These are phyloP conservation scores for Candida railenensis DNA, from an alignment of 805 yeast species.

Conservation along the genomic window DNA sequence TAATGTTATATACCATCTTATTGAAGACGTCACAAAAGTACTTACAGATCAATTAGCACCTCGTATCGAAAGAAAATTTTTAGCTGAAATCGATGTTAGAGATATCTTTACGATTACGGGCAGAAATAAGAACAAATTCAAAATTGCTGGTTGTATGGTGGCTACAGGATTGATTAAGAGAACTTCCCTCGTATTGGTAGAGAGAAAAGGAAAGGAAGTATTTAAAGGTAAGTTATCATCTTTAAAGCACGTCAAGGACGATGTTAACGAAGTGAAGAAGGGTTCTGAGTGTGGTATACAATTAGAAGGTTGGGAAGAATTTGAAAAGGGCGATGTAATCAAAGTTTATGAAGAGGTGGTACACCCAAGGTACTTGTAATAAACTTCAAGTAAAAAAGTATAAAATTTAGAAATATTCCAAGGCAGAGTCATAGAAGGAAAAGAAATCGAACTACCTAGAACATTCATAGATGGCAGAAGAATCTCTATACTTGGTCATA, in stretches of 20 bases:
- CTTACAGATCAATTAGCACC: constrained; percentile 64
- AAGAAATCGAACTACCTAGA: too few relatives aligned
- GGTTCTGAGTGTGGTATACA: constrained; percentile 91
- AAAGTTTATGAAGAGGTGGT: constrained; percentile 68
- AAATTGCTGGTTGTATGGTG: constrained; percentile 88
- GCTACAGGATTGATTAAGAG: constrained; percentile 64
- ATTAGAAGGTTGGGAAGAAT: constrained; percentile 64
- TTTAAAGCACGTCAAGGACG: constrained; percentile 80
- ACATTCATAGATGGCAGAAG: too few relatives aligned
- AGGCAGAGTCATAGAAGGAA: constrained; percentile 2
- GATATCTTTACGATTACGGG: constrained; percentile 70
- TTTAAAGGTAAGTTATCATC: constrained; percentile 64
- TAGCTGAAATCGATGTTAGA: constrained; percentile 67
- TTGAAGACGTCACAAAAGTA: constrained; percentile 75
- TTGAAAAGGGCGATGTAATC: constrained; percentile 72
- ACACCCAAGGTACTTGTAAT: constrained; percentile 36
- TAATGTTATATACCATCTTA: constrained; percentile 82
- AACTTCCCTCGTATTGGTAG: constrained; percentile 55
- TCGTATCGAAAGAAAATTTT: constrained; percentile 59
- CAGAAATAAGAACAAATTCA: constrained; percentile 50
- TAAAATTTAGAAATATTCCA: neutral
- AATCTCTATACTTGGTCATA: neutral
- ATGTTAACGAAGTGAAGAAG: constrained; percentile 70
- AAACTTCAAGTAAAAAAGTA: too few relatives aligned
- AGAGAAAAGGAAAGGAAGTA: constrained; percentile 48